Evolutionary conservation across 805 yeast genomes (phyloP).

Genomic region (Cyberlindnera meyerae): DNA sequence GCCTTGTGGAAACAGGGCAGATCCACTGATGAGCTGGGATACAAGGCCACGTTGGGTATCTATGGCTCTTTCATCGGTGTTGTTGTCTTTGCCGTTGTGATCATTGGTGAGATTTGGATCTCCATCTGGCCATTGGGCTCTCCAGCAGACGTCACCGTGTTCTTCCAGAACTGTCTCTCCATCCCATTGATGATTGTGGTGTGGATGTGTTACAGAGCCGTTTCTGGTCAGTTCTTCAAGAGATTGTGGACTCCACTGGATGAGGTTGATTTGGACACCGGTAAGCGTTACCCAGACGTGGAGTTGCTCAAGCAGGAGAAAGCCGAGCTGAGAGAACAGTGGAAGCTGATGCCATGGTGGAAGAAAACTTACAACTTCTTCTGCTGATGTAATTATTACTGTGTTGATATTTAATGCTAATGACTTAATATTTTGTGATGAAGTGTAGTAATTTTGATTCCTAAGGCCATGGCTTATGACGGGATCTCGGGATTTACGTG

Average conservation of each 20-base stretch:
- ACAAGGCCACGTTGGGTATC: conserved; percentile 61
- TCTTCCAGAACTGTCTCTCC: conserved; percentile 39
- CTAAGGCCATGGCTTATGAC: too few species aligned
- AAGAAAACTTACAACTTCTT: conserved; percentile 50
- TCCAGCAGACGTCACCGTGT: conserved; percentile 27
- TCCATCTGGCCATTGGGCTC: conserved; percentile 62
- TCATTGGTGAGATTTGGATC: conserved; percentile 77
- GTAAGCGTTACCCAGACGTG: conserved; percentile 58
- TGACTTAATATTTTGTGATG: too few species aligned
- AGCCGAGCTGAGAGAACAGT: conserved; percentile 46
- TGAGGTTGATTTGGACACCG: conserved; percentile 57
- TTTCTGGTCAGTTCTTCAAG: conserved; percentile 33
- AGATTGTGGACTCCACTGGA: conserved; percentile 37
- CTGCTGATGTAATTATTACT: conserved; percentile 28
- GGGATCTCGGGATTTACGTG: too few species aligned
- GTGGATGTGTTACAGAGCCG: conserved; percentile 25
- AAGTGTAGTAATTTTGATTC: too few species aligned
- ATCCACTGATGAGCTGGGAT: conserved; percentile 60
- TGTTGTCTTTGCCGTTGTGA: conserved; percentile 48
- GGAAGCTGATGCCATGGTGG: conserved; percentile 41
- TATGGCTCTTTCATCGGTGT: conserved; percentile 63
- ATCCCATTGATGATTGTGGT: conserved; percentile 34
- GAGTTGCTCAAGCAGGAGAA: conserved; percentile 52
- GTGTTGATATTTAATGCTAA: background rate
- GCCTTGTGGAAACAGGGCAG: conserved; percentile 66